Evolutionary conservation across 495 filamentous ascomycete genomes (phyloP).

Genomic region (Bryoglossum gracile): DNA sequence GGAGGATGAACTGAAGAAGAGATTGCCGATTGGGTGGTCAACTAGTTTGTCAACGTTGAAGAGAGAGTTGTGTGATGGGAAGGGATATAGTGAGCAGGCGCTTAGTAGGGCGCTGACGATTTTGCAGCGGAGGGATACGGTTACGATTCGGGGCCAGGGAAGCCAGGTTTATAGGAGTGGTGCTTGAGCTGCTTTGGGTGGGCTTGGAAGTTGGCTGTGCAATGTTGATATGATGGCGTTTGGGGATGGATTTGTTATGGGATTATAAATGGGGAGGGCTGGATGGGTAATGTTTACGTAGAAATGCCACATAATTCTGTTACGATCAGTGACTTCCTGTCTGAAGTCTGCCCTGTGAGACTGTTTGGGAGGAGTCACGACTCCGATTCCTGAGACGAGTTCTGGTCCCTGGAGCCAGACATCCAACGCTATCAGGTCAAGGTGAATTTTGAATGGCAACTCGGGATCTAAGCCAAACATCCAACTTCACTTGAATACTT

Average conservation of each 20-base stretch:
- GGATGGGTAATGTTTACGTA: no score
- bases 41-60: constrained; percentile 80
- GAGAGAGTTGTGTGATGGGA: constrained; percentile 82
- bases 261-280: no score
- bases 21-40: constrained; percentile 91
- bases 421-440: no score
- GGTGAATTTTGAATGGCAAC: no score
- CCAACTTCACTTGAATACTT: no score
- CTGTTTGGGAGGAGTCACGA: no score
- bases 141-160: constrained; percentile 86
- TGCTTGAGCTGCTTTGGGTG: constrained; percentile 12
- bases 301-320: no score
- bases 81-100: constrained; percentile 79
- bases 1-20: constrained; percentile 81
- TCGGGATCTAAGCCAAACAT: no score
- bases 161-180: constrained; percentile 73
- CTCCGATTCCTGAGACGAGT: no score
- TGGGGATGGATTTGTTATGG: neutral
- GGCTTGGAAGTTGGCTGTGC: neutral
- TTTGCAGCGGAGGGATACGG: constrained; percentile 78
- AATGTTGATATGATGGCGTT: neutral
- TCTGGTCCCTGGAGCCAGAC: no score
- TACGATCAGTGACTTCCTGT: no score
- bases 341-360: no score
- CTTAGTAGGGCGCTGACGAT: constrained; percentile 79